A percentile compares a stretch with the other conserved stretches of the same genome.
Evolutionary conservation across 768 basidiomycete species (phyloP).

Genomic region (Podaxis sp.): DNA sequence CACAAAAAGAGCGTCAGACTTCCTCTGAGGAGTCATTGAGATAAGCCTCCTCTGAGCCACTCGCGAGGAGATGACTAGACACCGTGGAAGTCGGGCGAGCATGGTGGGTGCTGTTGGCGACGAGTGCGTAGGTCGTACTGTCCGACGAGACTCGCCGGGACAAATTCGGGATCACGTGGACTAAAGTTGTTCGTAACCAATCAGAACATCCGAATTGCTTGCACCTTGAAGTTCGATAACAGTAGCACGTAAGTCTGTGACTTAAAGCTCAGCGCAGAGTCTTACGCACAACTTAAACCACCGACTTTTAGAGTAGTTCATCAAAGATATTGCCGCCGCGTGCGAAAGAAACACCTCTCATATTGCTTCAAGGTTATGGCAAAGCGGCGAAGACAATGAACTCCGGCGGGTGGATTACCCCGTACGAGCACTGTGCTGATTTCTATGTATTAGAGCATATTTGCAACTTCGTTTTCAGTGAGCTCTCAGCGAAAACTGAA

Average conservation of each 20-base stretch:
- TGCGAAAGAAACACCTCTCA: too few relatives aligned
- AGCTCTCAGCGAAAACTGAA: too few relatives aligned
- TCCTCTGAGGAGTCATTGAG: conserved; percentile 43
- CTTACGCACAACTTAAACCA: not conserved
- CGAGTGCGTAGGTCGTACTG: conserved; percentile 14
- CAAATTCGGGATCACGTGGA: conserved; percentile 17
- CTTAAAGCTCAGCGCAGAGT: not conserved
- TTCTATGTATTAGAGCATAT: too few relatives aligned
- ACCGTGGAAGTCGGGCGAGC: conserved; percentile 35
- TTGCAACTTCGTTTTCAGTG: too few relatives aligned
- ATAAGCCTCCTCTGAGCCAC: conserved; percentile 33
- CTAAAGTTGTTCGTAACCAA: not conserved
- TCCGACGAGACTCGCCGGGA: conserved; percentile 20
- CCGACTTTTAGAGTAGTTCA: too few relatives aligned
- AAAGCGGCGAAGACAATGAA: too few relatives aligned
- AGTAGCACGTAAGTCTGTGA: not conserved
- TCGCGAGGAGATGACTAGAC: conserved; percentile 24
- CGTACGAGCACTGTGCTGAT: too few relatives aligned
- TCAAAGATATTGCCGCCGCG: too few relatives aligned
- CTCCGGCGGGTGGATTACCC: too few relatives aligned
- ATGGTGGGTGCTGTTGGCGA: conserved; percentile 21
- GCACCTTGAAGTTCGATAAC: not conserved
- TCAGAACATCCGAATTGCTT: conserved; percentile 1
- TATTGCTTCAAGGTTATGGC: too few relatives aligned
- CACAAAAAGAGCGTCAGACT: conserved; percentile 86